Evolutionary conservation across 306 rosid species (phyloP).

Genomic region (Inga laurina): DNA sequence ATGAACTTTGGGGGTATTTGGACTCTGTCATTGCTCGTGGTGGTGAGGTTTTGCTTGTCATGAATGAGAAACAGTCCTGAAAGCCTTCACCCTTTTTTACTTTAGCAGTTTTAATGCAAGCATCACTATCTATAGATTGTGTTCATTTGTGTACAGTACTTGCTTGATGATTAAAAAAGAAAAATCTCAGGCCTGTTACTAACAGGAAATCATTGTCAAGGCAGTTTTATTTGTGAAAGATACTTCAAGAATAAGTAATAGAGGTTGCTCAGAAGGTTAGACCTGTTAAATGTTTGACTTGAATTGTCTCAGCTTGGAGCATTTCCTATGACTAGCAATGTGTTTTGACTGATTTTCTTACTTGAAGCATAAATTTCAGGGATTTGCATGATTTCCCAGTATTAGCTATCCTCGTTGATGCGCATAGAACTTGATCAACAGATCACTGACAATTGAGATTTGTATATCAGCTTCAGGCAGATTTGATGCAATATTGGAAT

Average conservation of each 20-base stretch:
- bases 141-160: slow-evolving; percentile 22
- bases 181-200: slow-evolving; percentile 12
- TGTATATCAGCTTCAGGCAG: slow-evolving; percentile 13
- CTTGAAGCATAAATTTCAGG: not conserved
- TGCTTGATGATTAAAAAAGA: slow-evolving; percentile 16
- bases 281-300: not conserved
- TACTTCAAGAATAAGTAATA: not conserved
- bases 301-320: not conserved
- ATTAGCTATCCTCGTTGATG: not conserved
- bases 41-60: slow-evolving; percentile 85
- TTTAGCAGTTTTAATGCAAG: not conserved
- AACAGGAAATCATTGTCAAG: not conserved
- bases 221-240: slow-evolving; percentile 25
- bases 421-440: not conserved
- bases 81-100: not conserved
- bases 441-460: not conserved
- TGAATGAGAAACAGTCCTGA: slow-evolving; percentile 53
- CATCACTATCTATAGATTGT: not conserved
- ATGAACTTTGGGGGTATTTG: slow-evolving; percentile 60
- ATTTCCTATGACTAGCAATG: not conserved
- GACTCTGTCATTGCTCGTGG: slow-evolving; percentile 54
- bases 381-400: not conserved
- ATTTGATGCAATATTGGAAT: not conserved
- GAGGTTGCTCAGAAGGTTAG: not conserved
- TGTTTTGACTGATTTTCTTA: slow-evolving; percentile 27